Conservation (phyloP, 345 rosid genomes). For the Citropsis articulata region DNA sequence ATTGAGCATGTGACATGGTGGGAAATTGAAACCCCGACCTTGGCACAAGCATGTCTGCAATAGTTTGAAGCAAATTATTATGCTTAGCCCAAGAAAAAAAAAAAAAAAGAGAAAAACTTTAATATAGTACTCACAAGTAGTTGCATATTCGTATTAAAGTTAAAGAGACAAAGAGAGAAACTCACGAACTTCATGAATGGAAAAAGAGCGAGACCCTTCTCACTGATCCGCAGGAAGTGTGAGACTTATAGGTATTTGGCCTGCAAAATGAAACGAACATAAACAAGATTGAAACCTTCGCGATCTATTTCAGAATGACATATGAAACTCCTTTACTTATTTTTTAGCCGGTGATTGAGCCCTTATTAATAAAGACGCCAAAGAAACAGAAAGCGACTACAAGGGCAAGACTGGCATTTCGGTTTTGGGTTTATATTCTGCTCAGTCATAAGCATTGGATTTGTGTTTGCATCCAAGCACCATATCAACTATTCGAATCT, state of each 20-base stretch:
- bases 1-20: constrained; percentile 62
- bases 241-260: not conserved
- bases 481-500: constrained; percentile 85
- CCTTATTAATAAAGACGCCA: too few species aligned
- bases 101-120: not conserved
- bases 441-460: constrained; percentile 80
- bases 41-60: constrained; percentile 77
- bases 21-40: constrained; percentile 66
- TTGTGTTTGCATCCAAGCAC: constrained; percentile 96
- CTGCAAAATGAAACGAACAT: not conserved
- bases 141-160: too few species aligned
- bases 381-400: too few species aligned
- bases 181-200: constrained; percentile 62
- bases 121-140: too few species aligned
- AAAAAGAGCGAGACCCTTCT: not conserved
- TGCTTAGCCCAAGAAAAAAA: not conserved
- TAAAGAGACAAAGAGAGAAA: constrained; percentile 18
- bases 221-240: not conserved
- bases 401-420: too few species aligned
- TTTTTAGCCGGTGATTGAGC: not conserved
- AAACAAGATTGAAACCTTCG: not conserved
- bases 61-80: constrained; percentile 6
- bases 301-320: too few species aligned
- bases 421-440: constrained; percentile 29
- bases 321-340: too few species aligned